Base-by-base conservation (phyloP, 1,284 basidiomycete species). In the Omphalotus olearius region DNA sequence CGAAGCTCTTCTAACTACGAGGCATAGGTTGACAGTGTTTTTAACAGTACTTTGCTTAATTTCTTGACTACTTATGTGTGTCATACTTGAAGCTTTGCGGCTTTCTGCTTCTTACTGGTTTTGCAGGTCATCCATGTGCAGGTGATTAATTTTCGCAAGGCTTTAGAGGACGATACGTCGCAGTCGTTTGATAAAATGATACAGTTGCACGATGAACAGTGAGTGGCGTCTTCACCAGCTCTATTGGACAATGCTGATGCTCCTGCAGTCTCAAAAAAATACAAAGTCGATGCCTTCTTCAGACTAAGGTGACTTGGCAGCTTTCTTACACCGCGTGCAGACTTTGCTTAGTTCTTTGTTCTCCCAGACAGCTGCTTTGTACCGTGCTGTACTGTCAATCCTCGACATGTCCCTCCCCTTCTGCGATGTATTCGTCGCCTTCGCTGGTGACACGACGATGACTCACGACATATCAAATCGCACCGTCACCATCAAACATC, bases 181-280 rank as follows among this genome's bases (percentile, higher is more conserved):
- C 70, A 71, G 41, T 90, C 88, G 3, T 70, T 93, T 13, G 86
- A 91, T 59, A 82, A 88, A 49, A 85, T 92, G 73, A 87, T 93
- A 46, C 66, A 68, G 20, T 58, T 85, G 3, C 91, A 94, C 61
- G 73, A 83, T 25, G 74, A 80, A 37, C 83, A 93, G 90, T 92
- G 60, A 60, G 88, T 72, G 10, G 14, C n/a, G 37, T 33, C 13
- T 45, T 45, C 39, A 33, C 20, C 33, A 40, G 45, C 41, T 37
- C 38, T 14, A 50, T 6, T 4, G 52, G 43, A 50, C 40, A 47
- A 28, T 53, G 23, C 52, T 50, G 47, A 49, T 47, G 5, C 40
- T 13, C 39, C 38, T 45, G 45, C n/a, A 93, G 89, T 59, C 71
- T 88, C 14, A 73, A 80, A 35, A 79, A 73, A 47, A 68, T 93